Percentiles rank a stretch among this genome's conserved stretches.
Evolutionary conservation across 495 filamentous ascomycete species (phyloP).

Genomic region (Astrocystis sublimbata): DNA sequence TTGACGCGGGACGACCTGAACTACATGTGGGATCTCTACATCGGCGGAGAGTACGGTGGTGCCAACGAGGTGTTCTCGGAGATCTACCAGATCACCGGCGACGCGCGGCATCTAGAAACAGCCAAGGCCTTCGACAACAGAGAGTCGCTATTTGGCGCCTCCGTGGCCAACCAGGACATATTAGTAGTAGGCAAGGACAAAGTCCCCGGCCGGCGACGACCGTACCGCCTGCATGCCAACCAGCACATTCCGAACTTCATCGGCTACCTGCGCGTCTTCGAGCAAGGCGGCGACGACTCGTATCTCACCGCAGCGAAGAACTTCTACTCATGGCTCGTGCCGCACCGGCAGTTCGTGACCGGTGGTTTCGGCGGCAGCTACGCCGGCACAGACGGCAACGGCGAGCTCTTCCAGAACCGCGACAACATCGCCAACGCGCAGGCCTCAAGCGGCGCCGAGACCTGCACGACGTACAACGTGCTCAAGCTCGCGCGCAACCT

Average conservation of each 20-base stretch:
- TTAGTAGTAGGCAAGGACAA: conserved; percentile 19
- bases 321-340: conserved; percentile 34
- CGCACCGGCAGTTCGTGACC: conserved; percentile 32
- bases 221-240: conserved; percentile 34
- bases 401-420: conserved; percentile 37
- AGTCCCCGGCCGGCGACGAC: conserved; percentile 22
- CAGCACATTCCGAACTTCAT: conserved; percentile 39
- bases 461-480: conserved; percentile 37
- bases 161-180: conserved; percentile 22
- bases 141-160: conserved; percentile 32
- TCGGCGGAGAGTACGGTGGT: conserved; percentile 29
- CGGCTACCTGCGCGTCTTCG: conserved; percentile 33
- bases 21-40: conserved; percentile 29
- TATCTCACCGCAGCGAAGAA: conserved; percentile 36
- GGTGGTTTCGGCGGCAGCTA: conserved; percentile 28
- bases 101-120: conserved; percentile 28
- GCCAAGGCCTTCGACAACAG: conserved; percentile 38
- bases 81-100: conserved; percentile 34
- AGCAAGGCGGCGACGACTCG: conserved; percentile 31
- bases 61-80: conserved; percentile 36
- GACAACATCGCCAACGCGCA: conserved; percentile 36
- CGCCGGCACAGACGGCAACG: conserved; percentile 30
- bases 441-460: conserved; percentile 31
- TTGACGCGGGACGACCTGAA: conserved; percentile 26
- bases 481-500: conserved; percentile 38